Evolutionary conservation across 495 filamentous ascomycete genomes (phyloP).

Genomic region (Talaromyces wortmannii): DNA sequence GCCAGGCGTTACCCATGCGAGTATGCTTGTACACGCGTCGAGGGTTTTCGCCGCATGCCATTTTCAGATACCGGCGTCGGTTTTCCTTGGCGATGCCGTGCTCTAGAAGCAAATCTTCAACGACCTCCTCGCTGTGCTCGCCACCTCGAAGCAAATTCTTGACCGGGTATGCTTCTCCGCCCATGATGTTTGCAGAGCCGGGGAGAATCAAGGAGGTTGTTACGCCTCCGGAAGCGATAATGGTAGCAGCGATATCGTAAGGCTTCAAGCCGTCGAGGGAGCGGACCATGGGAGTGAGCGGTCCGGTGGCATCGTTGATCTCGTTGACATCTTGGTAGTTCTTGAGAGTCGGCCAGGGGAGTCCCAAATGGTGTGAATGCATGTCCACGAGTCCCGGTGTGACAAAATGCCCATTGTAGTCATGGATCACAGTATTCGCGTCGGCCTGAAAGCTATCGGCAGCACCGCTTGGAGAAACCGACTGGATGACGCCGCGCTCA

Average conservation of each 20-base stretch:
- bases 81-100: constrained; percentile 26
- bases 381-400: constrained; percentile 62
- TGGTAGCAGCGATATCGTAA: constrained; percentile 46
- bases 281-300: constrained; percentile 51
- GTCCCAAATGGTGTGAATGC: constrained; percentile 46
- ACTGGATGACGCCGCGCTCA: constrained; percentile 2
- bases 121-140: constrained; percentile 43
- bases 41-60: constrained; percentile 65
- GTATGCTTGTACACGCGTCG: constrained; percentile 24
- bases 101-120: constrained; percentile 44
- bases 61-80: constrained; percentile 56
- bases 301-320: constrained; percentile 10
- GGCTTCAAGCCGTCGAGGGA: constrained; percentile 50
- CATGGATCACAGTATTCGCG: constrained; percentile 1
- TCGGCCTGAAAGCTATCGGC: background rate
- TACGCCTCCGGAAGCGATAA: constrained; percentile 63
- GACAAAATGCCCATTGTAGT: constrained; percentile 41
- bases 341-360: constrained; percentile 14
- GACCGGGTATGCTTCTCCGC: constrained; percentile 57
- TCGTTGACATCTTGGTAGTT: constrained; percentile 16
- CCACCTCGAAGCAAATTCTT: constrained; percentile 47
- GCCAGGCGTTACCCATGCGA: constrained; percentile 53
- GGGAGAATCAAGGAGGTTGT: constrained; percentile 60
- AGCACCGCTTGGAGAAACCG: background rate
- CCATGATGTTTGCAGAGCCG: constrained; percentile 60